phyloP scores from a whole-genome alignment of 2,329 filamentous ascomycete species.

The Cladophialophora chaetospira region DNA sequence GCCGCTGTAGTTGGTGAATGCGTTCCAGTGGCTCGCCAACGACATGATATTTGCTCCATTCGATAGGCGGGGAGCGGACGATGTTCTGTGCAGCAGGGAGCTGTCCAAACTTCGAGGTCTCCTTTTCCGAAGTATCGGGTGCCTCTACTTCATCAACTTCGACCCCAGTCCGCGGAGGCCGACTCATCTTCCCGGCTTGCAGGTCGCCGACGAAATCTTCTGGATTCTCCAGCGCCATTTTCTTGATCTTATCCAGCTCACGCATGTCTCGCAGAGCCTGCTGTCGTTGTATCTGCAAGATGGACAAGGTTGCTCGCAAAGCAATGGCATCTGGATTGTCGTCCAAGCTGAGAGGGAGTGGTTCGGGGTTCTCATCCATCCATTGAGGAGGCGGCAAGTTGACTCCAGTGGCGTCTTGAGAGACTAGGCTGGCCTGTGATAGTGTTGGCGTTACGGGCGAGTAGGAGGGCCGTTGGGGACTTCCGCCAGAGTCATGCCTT shows the following conservation, averaged over 20 bases:
- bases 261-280: slow-evolving; percentile 76
- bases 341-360: slow-evolving; percentile 50
- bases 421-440: slow-evolving; percentile 34
- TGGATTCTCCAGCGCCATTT: slow-evolving; percentile 70
- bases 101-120: slow-evolving; percentile 55
- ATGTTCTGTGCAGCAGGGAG: slow-evolving; percentile 80
- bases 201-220: slow-evolving; percentile 72
- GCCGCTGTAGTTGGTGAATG: slow-evolving; percentile 77
- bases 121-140: slow-evolving; percentile 37
- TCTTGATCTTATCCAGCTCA: slow-evolving; percentile 68
- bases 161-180: slow-evolving; percentile 33
- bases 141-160: slow-evolving; percentile 40
- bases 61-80: slow-evolving; percentile 82
- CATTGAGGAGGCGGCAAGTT: slow-evolving; percentile 26
- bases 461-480: slow-evolving; percentile 46
- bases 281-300: slow-evolving; percentile 82
- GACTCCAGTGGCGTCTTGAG: slow-evolving; percentile 14
- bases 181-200: slow-evolving; percentile 59
- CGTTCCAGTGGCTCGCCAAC: slow-evolving; percentile 81
- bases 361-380: slow-evolving; percentile 37
- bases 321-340: slow-evolving; percentile 84
- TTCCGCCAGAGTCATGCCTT: slow-evolving; percentile 28
- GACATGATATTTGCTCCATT: slow-evolving; percentile 94
- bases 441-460: slow-evolving; percentile 51
- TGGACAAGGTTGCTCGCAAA: slow-evolving; percentile 78